Evolutionary conservation across 257 asterid species (phyloP).

Genomic region (Ilex asprella): DNA sequence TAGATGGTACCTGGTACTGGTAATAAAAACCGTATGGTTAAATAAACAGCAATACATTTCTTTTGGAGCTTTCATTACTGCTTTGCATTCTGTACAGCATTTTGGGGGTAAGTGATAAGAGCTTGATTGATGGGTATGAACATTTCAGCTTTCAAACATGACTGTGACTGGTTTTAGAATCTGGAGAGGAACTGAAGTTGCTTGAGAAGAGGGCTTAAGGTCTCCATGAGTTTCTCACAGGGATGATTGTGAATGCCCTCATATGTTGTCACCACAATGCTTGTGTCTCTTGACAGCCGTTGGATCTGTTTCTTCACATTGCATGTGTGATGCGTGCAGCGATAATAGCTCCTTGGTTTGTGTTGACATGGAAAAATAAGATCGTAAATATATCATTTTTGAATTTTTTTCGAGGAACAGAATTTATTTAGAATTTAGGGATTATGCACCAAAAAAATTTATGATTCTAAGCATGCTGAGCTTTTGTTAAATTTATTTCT

Average conservation of each 20-base stretch:
- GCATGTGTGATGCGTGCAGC: conserved; percentile 97
- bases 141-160: conserved; percentile 1
- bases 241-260: conserved; percentile 97
- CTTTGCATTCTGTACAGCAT: background rate
- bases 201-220: conserved; percentile 75
- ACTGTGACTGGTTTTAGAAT: conserved; percentile 39
- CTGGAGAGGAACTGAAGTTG: conserved; percentile 92
- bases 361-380: conserved; percentile 5
- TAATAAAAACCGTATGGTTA: no score
- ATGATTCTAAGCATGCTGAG: no score
- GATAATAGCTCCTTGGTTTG: conserved; percentile 83
- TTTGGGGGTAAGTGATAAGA: background rate
- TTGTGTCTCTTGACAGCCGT: conserved; percentile 71
- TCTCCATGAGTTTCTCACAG: conserved; percentile 86
- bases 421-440: no score
- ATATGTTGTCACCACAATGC: conserved; percentile 78
- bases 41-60: no score
- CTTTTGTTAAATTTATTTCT: no score
- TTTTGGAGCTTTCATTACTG: background rate
- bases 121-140: background rate
- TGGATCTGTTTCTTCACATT: conserved; percentile 94
- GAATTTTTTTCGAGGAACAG: no score
- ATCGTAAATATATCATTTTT: background rate
- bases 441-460: no score
- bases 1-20: no score